phyloP scores from a whole-genome alignment of 768 basidiomycete species.

The Trametes cingulata region DNA sequence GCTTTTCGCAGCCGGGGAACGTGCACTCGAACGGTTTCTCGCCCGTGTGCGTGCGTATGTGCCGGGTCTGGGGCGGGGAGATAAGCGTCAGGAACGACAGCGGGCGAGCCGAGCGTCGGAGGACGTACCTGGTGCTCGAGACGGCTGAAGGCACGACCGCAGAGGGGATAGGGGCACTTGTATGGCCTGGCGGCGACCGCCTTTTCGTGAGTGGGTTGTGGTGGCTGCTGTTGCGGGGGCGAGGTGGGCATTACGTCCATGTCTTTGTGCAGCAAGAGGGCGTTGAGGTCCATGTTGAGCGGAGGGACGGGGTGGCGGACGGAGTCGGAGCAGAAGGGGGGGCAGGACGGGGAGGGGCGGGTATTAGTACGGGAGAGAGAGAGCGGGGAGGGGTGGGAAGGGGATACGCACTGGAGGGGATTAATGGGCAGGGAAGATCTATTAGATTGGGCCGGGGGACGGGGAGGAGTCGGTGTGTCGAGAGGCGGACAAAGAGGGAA shows the following conservation, averaged over 20 bases:
- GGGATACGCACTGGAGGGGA: constrained; percentile 7
- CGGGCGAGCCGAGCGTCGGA: constrained; percentile 17
- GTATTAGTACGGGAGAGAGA: constrained; percentile 15
- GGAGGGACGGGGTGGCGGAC: constrained; percentile 9
- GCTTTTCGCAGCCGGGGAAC: constrained; percentile 94
- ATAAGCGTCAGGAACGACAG: background rate
- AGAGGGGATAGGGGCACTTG: constrained; percentile 92
- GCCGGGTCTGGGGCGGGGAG: constrained; percentile 71
- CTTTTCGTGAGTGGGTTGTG: constrained; percentile 37
- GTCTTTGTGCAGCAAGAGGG: constrained; percentile 15
- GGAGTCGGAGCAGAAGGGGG: constrained; percentile 14
- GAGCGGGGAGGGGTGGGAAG: background rate
- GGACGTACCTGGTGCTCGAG: constrained; percentile 88
- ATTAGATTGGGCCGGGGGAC: constrained; percentile 15
- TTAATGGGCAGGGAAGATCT: constrained; percentile 14
- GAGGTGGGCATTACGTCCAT: constrained; percentile 25
- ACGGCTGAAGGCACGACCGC: constrained; percentile 93
- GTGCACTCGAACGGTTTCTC: constrained; percentile 96
- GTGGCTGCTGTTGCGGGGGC: constrained; percentile 18
- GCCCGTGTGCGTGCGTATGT: constrained; percentile 97
- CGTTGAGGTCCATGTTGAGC: constrained; percentile 22
- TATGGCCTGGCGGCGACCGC: constrained; percentile 67
- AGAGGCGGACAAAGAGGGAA: constrained; percentile 9
- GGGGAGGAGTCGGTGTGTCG: constrained; percentile 10
- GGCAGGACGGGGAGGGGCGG: constrained; percentile 11